Evolutionary conservation across 805 yeast species (phyloP).

Genomic region (Metschnikowia aberdeeniae): DNA sequence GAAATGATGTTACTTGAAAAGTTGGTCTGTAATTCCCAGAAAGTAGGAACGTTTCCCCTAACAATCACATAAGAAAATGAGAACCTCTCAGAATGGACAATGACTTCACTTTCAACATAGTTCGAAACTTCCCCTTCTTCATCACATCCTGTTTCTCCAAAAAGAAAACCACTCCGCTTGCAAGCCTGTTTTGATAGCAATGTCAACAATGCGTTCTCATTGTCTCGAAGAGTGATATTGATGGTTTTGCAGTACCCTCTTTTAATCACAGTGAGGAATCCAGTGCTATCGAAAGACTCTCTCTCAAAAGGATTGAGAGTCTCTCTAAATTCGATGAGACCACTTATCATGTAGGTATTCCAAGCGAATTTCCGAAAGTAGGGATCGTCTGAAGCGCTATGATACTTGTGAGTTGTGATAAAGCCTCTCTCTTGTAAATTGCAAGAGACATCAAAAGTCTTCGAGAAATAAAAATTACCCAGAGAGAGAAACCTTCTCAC

Average conservation of each 20-base stretch:
- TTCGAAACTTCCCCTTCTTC: constrained; percentile 53
- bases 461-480: constrained; percentile 48
- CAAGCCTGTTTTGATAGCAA: constrained; percentile 52
- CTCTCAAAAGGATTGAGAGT: constrained; percentile 40
- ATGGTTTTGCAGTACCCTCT: constrained; percentile 51
- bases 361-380: constrained; percentile 47
- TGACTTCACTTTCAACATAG: constrained; percentile 49
- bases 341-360: constrained; percentile 47
- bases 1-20: constrained; percentile 34
- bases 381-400: constrained; percentile 25
- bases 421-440: constrained; percentile 44
- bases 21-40: constrained; percentile 49
- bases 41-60: constrained; percentile 53
- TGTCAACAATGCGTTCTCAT: constrained; percentile 40
- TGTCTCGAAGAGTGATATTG: constrained; percentile 26
- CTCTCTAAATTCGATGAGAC: constrained; percentile 44
- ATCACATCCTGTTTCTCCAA: constrained; percentile 57
- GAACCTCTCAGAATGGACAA: constrained; percentile 38
- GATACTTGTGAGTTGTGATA: constrained; percentile 23
- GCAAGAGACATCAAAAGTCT: constrained; percentile 44
- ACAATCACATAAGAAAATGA: constrained; percentile 44
- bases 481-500: constrained; percentile 41
- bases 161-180: constrained; percentile 43
- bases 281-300: constrained; percentile 40
- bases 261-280: constrained; percentile 44